Evolutionary conservation across 2,329 filamentous ascomycete species (phyloP), one percentile per base, ranked within the genome.

Genomic region (Colletotrichum tabaci): DNA sequence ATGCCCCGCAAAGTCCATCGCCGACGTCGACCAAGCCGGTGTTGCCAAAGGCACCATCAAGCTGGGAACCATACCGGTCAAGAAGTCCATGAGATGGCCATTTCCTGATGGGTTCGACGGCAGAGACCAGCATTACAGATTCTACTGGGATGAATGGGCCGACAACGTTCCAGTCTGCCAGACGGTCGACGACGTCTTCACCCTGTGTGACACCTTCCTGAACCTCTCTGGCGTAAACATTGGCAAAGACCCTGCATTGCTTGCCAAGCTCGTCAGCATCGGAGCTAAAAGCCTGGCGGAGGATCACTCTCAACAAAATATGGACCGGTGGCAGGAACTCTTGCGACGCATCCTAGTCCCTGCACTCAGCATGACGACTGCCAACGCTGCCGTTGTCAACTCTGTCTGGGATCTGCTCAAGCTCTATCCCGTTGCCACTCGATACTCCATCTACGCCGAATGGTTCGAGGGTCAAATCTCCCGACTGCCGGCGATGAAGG

Each of bases 121-220:
- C 35, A 91, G 91, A 66, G 91, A 92, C 23, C 87, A 88, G n/a
- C 89, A 93, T 63, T 98, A 98, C 80, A 90, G 93, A 44, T 98
- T 97, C 79, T 99, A 99, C 81, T 98, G 96, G 91, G 95, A 98
- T 71, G 96, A 98, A 76, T 99, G 96, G 96, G 88, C 91, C 2
- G 96, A 98, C 81, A 97, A 96, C 74, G 88, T 99, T 56, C 97
- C 96, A 0, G 84, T 98, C 23, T 99, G 96, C 78, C 95, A 97
- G 79, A 93, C 87, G 2, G 90, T 98, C 7, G 94, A 98, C 73
- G 96, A 99, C 78, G 88, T 99, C 16, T 96, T 98, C 80, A 91
- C 92, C 2, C 88, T 98, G 0, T 97, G 95, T 80, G 89, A 91
- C 69, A 95, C 94, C 1, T 88, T 99, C 26, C 85, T 98, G 56